These are phyloP conservation scores for Craspedostauros australis DNA, from an alignment of 108 stramenopile genomes.

Conservation along the genomic window DNA sequence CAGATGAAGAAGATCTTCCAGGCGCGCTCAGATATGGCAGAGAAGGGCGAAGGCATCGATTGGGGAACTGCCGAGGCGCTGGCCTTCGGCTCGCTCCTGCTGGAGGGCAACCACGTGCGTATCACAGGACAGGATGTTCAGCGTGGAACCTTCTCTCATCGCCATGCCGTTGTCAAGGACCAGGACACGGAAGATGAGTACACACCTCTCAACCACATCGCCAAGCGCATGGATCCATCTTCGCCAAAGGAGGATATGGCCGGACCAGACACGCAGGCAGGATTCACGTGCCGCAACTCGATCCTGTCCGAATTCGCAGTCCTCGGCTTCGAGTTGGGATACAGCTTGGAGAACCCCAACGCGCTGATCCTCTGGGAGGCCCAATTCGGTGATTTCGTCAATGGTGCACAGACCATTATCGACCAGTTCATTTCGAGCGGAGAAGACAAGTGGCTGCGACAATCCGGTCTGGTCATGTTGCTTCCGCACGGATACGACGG, in stretches of 20 bases:
- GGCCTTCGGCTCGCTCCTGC: slow-evolving; percentile 92
- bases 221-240: slow-evolving; percentile 71
- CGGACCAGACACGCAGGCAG: slow-evolving; percentile 82
- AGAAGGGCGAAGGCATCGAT: slow-evolving; percentile 88
- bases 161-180: slow-evolving; percentile 96
- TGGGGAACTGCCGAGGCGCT: slow-evolving; percentile 99
- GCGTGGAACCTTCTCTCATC: slow-evolving; percentile 95
- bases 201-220: slow-evolving; percentile 87
- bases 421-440: slow-evolving; percentile 98
- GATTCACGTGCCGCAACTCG: slow-evolving; percentile 89
- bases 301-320: slow-evolving; percentile 96
- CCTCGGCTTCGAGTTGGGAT: slow-evolving; percentile 98
- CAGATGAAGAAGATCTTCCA: slow-evolving; percentile 91
- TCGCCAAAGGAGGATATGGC: slow-evolving; percentile 72
- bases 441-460: slow-evolving; percentile 99
- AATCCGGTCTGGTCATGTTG: slow-evolving; percentile 91
- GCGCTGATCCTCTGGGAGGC: slow-evolving; percentile 97
- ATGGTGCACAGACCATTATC: slow-evolving; percentile 97
- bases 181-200: slow-evolving; percentile 90
- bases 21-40: slow-evolving; percentile 73
- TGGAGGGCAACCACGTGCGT: slow-evolving; percentile 97
- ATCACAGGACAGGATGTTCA: slow-evolving; percentile 98
- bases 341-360: slow-evolving; percentile 96
- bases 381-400: slow-evolving; percentile 99
- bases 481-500: slow-evolving; percentile 99